These are phyloP conservation scores for Gryganskiella cystojenkinii DNA, from an alignment of 192 early-diverging fungal species.

Conservation along the genomic window DNA sequence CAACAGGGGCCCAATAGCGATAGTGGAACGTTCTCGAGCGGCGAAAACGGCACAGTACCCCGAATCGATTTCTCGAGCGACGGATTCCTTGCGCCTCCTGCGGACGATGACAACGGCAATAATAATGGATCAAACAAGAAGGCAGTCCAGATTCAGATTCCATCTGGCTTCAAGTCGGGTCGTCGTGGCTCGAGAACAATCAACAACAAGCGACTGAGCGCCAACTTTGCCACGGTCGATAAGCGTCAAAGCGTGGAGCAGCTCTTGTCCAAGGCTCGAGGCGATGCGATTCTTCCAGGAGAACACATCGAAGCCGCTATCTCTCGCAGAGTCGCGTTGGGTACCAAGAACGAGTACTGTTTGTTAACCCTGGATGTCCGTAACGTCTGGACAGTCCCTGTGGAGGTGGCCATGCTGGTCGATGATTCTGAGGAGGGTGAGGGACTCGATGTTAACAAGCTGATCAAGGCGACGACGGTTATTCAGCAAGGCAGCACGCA, in stretches of 20 bases:
- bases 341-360: conserved; percentile 72
- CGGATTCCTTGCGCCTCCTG: conserved; percentile 48
- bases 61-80: conserved; percentile 56
- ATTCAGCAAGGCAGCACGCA: conserved; percentile 49
- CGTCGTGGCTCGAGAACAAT: conserved; percentile 48
- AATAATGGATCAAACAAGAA: neutral
- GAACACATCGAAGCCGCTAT: conserved; percentile 50
- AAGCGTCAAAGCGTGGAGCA: conserved; percentile 50
- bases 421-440: conserved; percentile 65
- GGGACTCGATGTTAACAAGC: conserved; percentile 28
- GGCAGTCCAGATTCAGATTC: conserved; percentile 11
- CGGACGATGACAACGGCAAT: neutral
- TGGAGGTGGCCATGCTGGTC: conserved; percentile 78
- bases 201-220: conserved; percentile 44
- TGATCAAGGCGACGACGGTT: conserved; percentile 49
- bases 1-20: neutral
- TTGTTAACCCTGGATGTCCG: conserved; percentile 81
- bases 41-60: conserved; percentile 1
- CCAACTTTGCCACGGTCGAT: conserved; percentile 48
- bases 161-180: conserved; percentile 3
- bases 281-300: conserved; percentile 40
- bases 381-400: conserved; percentile 77
- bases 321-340: conserved; percentile 42
- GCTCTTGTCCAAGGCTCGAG: conserved; percentile 41
- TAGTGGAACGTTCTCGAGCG: conserved; percentile 11